Base-by-base conservation (phyloP, 2,329 filamentous ascomycete genomes). In the Epichloe gansuensis region DNA sequence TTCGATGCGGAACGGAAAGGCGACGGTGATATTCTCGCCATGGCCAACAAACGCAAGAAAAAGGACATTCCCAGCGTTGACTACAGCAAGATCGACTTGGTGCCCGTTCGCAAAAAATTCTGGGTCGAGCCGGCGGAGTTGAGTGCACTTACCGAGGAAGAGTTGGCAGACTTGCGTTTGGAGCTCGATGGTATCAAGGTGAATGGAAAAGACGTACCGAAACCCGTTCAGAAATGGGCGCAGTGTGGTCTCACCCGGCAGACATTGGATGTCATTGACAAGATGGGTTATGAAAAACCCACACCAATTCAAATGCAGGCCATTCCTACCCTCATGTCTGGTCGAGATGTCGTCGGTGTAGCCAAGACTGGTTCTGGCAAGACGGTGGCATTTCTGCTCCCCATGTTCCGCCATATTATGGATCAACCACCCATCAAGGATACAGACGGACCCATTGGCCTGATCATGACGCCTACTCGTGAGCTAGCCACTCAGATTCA, bases 291-390 rank as follows among this genome's bases (percentile, higher is more conserved):
- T 65, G 86, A 94, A 52, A 86, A 83, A 63, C 90, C 93, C 0
- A 97, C 93, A 0, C 81, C 91, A 0, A 97, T 98, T 60, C 93
- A 98, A 68, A 84, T 90, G 68, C 93, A 98, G 68, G 93, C 93
- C 2, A 82, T 97, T 54, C 93, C 93, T 2, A 84, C 89, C 9
- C 87, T 96, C 61, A 96, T 97, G 87, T 95, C 90, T 31, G 93
- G 93, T 9, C 82, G 89, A 59, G 93, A 98, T 71, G 87, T 96
- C 39, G 89, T 98, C 57, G 93, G 90, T 58, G 89, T 98, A 50
- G 93, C 93, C 17, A 97, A 97, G 72, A 98, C 93, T 27, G 93
- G 93, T 5, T 97, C 93, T 27, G 93, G 93, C 65, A 98, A 98
- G 72, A 98, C 93, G 0, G 82, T 97, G 61, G 93, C 93, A 5